Percentiles rank a stretch among this genome's conserved stretches.
These are phyloP conservation scores for Solanum pinnatisectum DNA, from an alignment of 257 asterid genomes.

Conservation along the genomic window DNA sequence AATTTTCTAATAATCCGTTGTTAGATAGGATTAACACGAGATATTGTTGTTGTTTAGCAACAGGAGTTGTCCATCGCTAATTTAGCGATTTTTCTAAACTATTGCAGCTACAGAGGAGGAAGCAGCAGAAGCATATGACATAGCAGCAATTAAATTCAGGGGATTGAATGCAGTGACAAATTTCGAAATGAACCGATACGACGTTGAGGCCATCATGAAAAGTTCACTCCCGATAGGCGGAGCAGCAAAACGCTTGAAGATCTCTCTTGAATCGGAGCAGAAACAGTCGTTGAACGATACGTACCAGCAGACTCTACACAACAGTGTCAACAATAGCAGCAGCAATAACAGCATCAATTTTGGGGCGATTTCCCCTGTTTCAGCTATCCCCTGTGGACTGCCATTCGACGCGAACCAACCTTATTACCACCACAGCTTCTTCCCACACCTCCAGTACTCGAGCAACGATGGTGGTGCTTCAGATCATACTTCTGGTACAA, in stretches of 20 bases:
- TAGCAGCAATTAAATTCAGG: constrained; percentile 58
- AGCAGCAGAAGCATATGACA: constrained; percentile 65
- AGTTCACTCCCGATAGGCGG: constrained; percentile 56
- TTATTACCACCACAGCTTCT: constrained; percentile 36
- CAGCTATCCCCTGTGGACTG: constrained; percentile 50
- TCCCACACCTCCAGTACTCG: constrained; percentile 38
- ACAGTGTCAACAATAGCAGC: constrained; percentile 13
- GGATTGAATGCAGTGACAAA: constrained; percentile 54
- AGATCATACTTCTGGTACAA: constrained; percentile 10
- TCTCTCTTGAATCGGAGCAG: constrained; percentile 47
- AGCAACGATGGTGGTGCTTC: constrained; percentile 6
- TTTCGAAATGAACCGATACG: constrained; percentile 48
- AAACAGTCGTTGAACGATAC: constrained; percentile 15
- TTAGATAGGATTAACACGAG: not conserved
- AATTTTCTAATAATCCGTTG: not conserved
- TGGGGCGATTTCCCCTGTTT: constrained; percentile 36
- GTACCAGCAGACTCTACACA: constrained; percentile 28
- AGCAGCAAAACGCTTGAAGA: constrained; percentile 45
- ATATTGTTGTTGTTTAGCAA: not conserved
- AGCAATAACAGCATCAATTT: constrained; percentile 39
- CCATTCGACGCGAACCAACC: constrained; percentile 42
- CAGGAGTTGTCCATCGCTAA: not conserved
- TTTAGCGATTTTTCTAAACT: not conserved
- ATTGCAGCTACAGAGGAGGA: constrained; percentile 56
- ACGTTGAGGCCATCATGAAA: constrained; percentile 48